Percentiles rank a stretch among this genome's conserved stretches.
phyloP scores from a whole-genome alignment of 2,329 filamentous ascomycete genomes.

The Cladosporium sp. region DNA sequence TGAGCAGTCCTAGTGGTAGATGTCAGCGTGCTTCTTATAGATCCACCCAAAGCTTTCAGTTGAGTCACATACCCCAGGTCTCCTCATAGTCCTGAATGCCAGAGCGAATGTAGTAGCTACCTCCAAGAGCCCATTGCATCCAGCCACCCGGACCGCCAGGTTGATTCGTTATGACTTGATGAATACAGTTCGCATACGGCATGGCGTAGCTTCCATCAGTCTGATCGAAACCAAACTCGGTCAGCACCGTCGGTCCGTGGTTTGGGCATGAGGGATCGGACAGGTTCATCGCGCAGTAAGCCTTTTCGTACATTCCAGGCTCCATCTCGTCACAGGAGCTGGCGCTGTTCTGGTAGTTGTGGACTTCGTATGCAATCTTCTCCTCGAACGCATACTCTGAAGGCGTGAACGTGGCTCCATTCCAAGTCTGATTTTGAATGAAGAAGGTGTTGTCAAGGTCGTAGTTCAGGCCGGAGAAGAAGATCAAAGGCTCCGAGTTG shows the following conservation, averaged over 20 bases:
- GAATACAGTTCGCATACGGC: constrained; percentile 51
- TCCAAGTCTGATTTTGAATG: constrained; percentile 44
- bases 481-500: constrained; percentile 52
- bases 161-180: constrained; percentile 42
- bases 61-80: constrained; percentile 40
- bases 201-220: constrained; percentile 43
- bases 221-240: constrained; percentile 53
- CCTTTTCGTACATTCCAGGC: constrained; percentile 45
- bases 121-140: constrained; percentile 51
- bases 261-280: constrained; percentile 33
- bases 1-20: constrained; percentile 41
- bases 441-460: constrained; percentile 53
- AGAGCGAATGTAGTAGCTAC: constrained; percentile 49
- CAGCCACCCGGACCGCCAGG: constrained; percentile 50
- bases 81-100: constrained; percentile 55
- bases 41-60: background rate
- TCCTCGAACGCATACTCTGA: constrained; percentile 47
- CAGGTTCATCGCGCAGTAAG: constrained; percentile 49
- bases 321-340: constrained; percentile 44
- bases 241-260: constrained; percentile 48
- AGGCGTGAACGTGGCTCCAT: constrained; percentile 44
- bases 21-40: background rate
- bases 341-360: constrained; percentile 54
- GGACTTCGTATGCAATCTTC: constrained; percentile 57
- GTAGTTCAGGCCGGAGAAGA: constrained; percentile 55